Evolutionary conservation across 2,329 filamentous ascomycete genomes (phyloP), one percentile per base, ranked within the genome.

Genomic region (Stagonosporopsis cucurbitacearum): DNA sequence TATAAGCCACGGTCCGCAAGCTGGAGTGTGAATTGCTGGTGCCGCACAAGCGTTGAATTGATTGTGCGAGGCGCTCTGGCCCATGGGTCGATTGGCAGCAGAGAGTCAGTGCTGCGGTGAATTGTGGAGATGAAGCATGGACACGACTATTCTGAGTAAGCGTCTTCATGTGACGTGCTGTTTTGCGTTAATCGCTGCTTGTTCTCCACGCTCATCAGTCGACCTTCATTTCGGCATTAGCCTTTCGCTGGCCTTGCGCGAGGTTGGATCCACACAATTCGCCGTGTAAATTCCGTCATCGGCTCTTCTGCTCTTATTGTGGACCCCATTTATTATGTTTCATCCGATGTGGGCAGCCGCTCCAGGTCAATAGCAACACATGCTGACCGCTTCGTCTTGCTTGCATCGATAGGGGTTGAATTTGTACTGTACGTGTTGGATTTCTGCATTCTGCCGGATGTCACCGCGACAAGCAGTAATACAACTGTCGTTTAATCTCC

Each of bases 41-140:
- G 41, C 55, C 42, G 55, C 42, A 50, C 46, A 54, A 58, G 50
- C 45, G 55, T 42, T 46, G 33, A 26, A 47, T 28, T 22, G 45
- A 45, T 46, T 57, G 43, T 53, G 54, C 40, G 26, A 41, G 54
- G 49, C 54, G 54, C 54, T 57, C 49, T 57, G 54, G 54, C 49
- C 50, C 22, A 23, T 11, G 28, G 36, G 26, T 52, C 45, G 54
- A 57, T 57, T 50, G 49, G 36, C 43, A 51, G 40, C 12, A 22
- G 23, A 44, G 47, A 50, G 53, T 42, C 47, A 52, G 54, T 57
- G 49, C 40, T 36, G 17, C 20, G 13, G 32, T 41, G 54, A 44
- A 42, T 49, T 54, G 54, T 57, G 54, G 54, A 53, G 40, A 57
- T 52, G 36, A 35, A 44, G 45, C 40, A 35, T 45, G 28, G 45